Evolutionary conservation across 768 basidiomycete species (phyloP), one percentile per base, ranked within the genome.

Genomic region (Pisolithus albus): DNA sequence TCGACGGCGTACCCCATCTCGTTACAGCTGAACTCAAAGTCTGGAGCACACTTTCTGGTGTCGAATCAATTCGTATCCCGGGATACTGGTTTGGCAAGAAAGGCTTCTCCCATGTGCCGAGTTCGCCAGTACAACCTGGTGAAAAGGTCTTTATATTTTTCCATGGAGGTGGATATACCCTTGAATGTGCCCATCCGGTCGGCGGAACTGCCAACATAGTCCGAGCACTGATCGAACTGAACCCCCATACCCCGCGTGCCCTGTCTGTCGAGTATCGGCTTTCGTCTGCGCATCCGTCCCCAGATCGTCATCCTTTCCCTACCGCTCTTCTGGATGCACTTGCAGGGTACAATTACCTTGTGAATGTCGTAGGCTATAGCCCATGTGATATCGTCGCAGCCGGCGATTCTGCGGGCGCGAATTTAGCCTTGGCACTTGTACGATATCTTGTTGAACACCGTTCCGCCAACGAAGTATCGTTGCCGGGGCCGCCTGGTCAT

Each of bases 381-480:
- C 78, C 86, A 0, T 63, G 69, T 16, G 69, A 86, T 58, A 83
- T 92, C 59, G 73, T 87, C 49, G 47, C 89, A 21, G 73, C 72
- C n/a, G 89, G 88, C 3, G 88, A 92, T 62, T 90, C 85, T 3
- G 86, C 88, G 0, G 88, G 89, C 4, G 89, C 75, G 4, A 86
- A 90, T 64, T 77, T 90, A 23, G 79, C 81, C 0, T 72, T 81
- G 36, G 81, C 82, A 0, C 72, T 87, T 40, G 75, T 72, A 10
- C 80, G 82, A 5, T 83, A 84, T 56, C 75, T 88, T 21, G 67
- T 78, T 18, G 78, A 82, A 53, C 65, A 81, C 63, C 65, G 67
- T 26, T 60, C 59, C 24, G n/a, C 45, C 8, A 48, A 64, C 8
- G 30, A 55, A 13, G 28, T 38, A 0, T 62, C 64, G 4, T 54